These are phyloP conservation scores for Vanilla planifolia DNA, from an alignment of 106 monocot species.

Conservation along the genomic window DNA sequence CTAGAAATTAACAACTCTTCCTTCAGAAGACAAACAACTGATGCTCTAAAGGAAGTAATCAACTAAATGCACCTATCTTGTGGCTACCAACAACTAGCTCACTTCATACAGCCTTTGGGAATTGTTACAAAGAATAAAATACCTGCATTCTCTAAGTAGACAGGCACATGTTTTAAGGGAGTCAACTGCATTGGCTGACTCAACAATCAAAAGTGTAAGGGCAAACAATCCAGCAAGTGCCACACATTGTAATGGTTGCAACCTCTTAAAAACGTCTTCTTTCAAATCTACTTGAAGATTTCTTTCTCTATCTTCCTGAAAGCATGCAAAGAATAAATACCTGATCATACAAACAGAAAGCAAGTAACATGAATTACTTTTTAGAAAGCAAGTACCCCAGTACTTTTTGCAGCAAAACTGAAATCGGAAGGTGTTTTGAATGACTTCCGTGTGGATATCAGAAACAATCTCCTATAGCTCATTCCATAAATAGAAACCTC, in stretches of 20 bases:
- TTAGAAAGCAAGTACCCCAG: conserved; percentile 15
- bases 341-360: not conserved
- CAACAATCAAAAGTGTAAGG: conserved; percentile 36
- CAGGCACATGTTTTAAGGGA: conserved; percentile 60
- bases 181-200: conserved; percentile 71
- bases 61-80: no score
- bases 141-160: conserved; percentile 88
- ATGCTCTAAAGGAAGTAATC: no score
- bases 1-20: no score
- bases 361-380: not conserved
- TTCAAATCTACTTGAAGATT: not conserved
- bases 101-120: not conserved
- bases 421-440: conserved; percentile 6
- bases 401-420: not conserved
- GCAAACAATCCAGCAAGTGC: conserved; percentile 42
- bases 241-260: conserved; percentile 20
- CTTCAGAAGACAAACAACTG: no score
- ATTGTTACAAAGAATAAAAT: not conserved
- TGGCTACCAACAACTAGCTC: no score
- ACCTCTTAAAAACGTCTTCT: conserved; percentile 12
- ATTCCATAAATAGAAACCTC: conserved; percentile 12
- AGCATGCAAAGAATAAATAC: not conserved
- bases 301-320: conserved; percentile 15
- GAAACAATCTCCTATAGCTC: conserved; percentile 3
- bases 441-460: not conserved